Percentiles rank a stretch among this genome's conserved stretches.
phyloP scores from a whole-genome alignment of 2,329 filamentous ascomycete species.

The Alternaria sp. region DNA sequence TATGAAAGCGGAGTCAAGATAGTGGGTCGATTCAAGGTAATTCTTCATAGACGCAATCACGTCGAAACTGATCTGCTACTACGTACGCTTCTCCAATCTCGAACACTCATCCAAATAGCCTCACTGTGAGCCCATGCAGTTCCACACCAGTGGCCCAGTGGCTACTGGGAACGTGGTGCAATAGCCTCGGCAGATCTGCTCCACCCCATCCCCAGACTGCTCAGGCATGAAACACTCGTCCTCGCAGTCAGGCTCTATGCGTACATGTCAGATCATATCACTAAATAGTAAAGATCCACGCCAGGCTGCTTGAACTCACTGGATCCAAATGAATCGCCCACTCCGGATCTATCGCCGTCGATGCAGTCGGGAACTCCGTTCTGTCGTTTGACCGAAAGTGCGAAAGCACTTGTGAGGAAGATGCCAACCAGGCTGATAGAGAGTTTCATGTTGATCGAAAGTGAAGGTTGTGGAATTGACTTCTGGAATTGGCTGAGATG shows the following conservation, averaged over 20 bases:
- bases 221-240: not conserved
- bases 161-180: no score
- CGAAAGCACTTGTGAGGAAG: not conserved
- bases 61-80: no score
- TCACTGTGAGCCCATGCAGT: no score
- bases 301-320: not conserved
- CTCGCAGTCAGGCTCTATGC: not conserved
- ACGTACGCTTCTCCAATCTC: no score
- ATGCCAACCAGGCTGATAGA: not conserved
- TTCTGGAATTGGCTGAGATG: not conserved
- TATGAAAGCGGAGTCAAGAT: no score
- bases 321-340: not conserved
- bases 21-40: no score
- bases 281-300: no score
- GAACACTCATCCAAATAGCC: no score
- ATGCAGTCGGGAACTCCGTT: not conserved
- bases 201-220: not conserved
- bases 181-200: not conserved
- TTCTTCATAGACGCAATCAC: no score
- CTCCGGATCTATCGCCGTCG: not conserved
- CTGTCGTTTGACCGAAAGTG: not conserved
- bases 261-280: not conserved
- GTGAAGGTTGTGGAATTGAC: not conserved
- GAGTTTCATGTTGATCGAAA: not conserved
- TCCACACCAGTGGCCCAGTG: no score